Base-by-base conservation (phyloP, 495 filamentous ascomycete genomes). In the Lophiotrema nucula region DNA sequence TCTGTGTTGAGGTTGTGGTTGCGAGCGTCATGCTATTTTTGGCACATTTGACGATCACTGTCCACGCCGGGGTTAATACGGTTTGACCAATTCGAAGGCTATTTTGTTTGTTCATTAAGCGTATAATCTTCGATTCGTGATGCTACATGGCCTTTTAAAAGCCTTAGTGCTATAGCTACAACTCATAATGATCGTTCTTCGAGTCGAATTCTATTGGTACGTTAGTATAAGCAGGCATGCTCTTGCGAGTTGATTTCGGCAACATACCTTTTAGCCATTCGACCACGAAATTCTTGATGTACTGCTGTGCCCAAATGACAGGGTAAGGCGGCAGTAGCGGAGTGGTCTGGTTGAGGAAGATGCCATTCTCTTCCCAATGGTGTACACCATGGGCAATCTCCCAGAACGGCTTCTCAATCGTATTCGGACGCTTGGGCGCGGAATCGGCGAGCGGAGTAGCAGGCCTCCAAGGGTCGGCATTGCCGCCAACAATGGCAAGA, bases 291-390 rank as follows among this genome's bases (percentile, higher is more conserved):
- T 68, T 58, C 12, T 75, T 68, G 68, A 86, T 77, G 52, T 76
- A 61, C 52, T 64, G 62, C 68, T 89, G 86, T 21, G 79, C 70
- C 23, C 82, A 73, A 21, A 62, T 68, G 2, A 89, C 76, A 35
- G 76, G 70, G 3, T 54, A 47, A 1, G 86, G 86, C 18, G 84
- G 83, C 45, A 83, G 53, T 1, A 70, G 70, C 2, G 74, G 43
- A 12, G 67, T 76, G 3, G 79, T 83, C 73, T 87, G 74, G 58
- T 86, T 84, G 2, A 73, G 70, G 44, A 83, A 83, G 39, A 86
- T 47, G 8, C 84, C 85, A 66, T 88, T 87, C 77, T 88, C 81
- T 67, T 88, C 86, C 82, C 81, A 88, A 70, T 88, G 83, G 69
- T 88, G 85, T 42, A 87, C 83, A 0, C 74, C 83, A 0, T 74